Conservation (phyloP, 768 basidiomycete genomes). For the Xerocomellus intermedius region DNA sequence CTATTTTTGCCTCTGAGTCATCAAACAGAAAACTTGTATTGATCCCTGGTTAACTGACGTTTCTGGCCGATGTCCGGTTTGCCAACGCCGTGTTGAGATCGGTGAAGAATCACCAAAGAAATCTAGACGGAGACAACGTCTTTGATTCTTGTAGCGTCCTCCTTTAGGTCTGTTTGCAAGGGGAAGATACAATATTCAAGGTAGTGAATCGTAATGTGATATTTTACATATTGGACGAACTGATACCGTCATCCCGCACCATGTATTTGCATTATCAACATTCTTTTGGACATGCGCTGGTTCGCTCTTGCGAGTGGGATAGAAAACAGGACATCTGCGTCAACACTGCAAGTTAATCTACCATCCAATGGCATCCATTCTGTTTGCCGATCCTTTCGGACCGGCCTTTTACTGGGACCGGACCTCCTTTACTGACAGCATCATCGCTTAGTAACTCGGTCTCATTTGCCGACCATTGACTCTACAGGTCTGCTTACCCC, state of each 20-base stretch:
- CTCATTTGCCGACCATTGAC: neutral
- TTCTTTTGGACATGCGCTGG: constrained; percentile 19
- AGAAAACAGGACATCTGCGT: neutral
- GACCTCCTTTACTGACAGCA: neutral
- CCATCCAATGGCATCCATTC: neutral
- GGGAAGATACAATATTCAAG: constrained; percentile 29
- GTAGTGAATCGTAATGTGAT: constrained; percentile 30
- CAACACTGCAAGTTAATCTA: neutral
- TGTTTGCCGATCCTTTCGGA: neutral
- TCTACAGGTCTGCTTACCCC: neutral
- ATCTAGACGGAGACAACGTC: constrained; percentile 24
- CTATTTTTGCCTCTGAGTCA: neutral
- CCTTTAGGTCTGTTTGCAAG: constrained; percentile 5
- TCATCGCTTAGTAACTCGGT: constrained; percentile 20
- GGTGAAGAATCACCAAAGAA: constrained; percentile 37
- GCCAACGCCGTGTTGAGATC: constrained; percentile 71
- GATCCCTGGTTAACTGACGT: constrained; percentile 88
- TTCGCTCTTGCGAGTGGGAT: neutral
- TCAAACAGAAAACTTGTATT: constrained; percentile 72
- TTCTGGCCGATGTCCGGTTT: constrained; percentile 85
- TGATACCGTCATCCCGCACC: constrained; percentile 21
- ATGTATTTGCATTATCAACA: constrained; percentile 27
- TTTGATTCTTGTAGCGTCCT: constrained; percentile 11
- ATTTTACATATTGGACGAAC: constrained; percentile 30
- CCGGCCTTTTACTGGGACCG: neutral